Percentiles rank a stretch among this genome's conserved stretches.
phyloP scores from a whole-genome alignment of 1,284 basidiomycete genomes.

The Cryptococcus sp. region DNA sequence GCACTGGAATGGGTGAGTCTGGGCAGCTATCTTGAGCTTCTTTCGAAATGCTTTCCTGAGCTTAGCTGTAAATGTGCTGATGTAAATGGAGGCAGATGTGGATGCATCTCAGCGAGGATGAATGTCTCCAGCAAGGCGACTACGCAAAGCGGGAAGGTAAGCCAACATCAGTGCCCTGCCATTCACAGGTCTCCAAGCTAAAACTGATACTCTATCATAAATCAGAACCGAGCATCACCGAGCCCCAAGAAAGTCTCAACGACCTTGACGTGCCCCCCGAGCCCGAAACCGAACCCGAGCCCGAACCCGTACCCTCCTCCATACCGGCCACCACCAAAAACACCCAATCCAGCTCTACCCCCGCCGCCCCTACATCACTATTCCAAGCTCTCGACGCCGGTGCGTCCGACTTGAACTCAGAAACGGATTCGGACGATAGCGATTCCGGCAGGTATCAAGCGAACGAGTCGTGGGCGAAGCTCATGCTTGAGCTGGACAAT shows the following conservation, averaged over 20 bases:
- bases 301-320: neutral
- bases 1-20: conserved; percentile 83
- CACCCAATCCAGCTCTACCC: neutral
- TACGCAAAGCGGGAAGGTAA: conserved; percentile 26
- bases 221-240: conserved; percentile 1
- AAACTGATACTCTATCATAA: neutral
- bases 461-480: conserved; percentile 47
- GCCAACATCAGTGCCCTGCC: conserved; percentile 1
- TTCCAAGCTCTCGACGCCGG: conserved; percentile 30
- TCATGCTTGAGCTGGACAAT: conserved; percentile 55
- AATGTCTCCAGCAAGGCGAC: conserved; percentile 51
- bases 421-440: conserved; percentile 57
- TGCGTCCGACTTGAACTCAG: conserved; percentile 25
- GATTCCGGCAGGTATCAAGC: conserved; percentile 60
- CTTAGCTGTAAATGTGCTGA: neutral
- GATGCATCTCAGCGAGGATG: conserved; percentile 64
- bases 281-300: neutral
- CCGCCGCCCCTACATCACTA: conserved; percentile 12
- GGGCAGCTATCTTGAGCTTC: neutral
- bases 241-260: conserved; percentile 5
- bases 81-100: conserved; percentile 58
- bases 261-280: neutral
- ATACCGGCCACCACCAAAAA: too few species aligned
- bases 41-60: neutral
- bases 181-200: conserved; percentile 10